Evolutionary conservation across 2,329 filamentous ascomycete genomes (phyloP).

Genomic region (Fusarium sp.): DNA sequence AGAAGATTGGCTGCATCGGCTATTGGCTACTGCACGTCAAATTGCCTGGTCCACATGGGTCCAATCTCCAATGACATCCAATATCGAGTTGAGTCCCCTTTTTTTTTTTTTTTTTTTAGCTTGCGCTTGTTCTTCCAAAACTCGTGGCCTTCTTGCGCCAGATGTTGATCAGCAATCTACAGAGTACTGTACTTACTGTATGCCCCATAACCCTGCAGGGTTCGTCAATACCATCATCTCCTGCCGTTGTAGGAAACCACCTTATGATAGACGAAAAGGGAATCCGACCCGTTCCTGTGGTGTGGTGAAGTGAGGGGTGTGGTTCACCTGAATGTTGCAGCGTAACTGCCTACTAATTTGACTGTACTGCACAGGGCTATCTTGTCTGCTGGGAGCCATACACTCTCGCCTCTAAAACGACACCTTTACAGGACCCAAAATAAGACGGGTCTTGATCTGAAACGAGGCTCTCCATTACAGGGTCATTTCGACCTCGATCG

Average conservation of each 20-base stretch:
- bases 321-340: slow-evolving; percentile 44
- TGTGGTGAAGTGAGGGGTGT: slow-evolving; percentile 4
- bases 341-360: neutral
- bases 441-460: slow-evolving; percentile 41
- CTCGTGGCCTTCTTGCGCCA: slow-evolving; percentile 19
- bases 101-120: slow-evolving; percentile 42
- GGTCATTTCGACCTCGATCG: slow-evolving; percentile 29
- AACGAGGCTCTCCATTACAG: slow-evolving; percentile 40
- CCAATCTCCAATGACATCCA: slow-evolving; percentile 2
- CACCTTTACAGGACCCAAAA: slow-evolving; percentile 9
- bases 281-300: slow-evolving; percentile 25
- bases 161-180: slow-evolving; percentile 13
- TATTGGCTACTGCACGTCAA: slow-evolving; percentile 45
- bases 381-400: neutral
- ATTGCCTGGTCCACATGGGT: slow-evolving; percentile 36
- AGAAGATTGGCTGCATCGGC: slow-evolving; percentile 13
- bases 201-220: slow-evolving; percentile 30
- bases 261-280: slow-evolving; percentile 24
- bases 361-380: neutral
- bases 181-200: neutral
- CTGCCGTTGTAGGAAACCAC: slow-evolving; percentile 31
- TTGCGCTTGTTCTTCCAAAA: slow-evolving; percentile 11
- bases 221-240: slow-evolving; percentile 31
- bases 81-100: slow-evolving; percentile 25
- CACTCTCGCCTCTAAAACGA: slow-evolving; percentile 14